Evolutionary conservation across 768 basidiomycete genomes (phyloP).

Genomic region (Pleurotus tuoliensis): DNA sequence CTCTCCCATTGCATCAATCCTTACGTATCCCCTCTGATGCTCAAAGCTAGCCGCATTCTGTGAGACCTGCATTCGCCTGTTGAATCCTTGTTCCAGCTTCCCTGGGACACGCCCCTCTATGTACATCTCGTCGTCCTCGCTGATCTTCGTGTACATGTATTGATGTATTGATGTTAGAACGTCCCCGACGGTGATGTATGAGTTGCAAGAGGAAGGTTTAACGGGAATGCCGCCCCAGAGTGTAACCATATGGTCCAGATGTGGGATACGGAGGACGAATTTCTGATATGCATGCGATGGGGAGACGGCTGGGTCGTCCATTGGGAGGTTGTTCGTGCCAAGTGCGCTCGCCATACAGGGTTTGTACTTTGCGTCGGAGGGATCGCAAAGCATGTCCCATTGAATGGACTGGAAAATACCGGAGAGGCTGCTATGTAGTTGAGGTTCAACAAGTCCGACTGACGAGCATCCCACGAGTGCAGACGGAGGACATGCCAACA

Average conservation of each 20-base stretch:
- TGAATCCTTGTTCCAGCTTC: not conserved
- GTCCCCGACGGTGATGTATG: not conserved
- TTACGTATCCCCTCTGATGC: not conserved
- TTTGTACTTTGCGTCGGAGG: not conserved
- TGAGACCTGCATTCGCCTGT: not conserved
- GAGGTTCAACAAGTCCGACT: not conserved
- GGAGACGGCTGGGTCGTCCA: not conserved
- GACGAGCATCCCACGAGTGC: not conserved
- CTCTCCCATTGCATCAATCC: conserved; percentile 4
- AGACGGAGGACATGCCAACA: not conserved
- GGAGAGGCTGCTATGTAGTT: not conserved
- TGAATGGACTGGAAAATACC: not conserved
- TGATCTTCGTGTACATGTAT: not conserved
- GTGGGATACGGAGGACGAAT: not conserved
- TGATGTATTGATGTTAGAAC: not conserved
- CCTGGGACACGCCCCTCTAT: not conserved
- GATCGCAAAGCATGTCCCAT: conserved; percentile 1
- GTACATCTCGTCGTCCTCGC: not conserved
- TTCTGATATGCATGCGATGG: not conserved
- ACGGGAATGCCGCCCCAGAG: conserved; percentile 3
- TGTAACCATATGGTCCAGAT: conserved; percentile 1
- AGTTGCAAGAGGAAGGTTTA: not conserved
- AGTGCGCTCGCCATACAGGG: not conserved
- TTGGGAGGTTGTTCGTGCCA: not conserved
- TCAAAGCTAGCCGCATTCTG: not conserved